Base-by-base conservation (phyloP, 371 early-diverging fungal species). In the Apophysomyces elegans region DNA sequence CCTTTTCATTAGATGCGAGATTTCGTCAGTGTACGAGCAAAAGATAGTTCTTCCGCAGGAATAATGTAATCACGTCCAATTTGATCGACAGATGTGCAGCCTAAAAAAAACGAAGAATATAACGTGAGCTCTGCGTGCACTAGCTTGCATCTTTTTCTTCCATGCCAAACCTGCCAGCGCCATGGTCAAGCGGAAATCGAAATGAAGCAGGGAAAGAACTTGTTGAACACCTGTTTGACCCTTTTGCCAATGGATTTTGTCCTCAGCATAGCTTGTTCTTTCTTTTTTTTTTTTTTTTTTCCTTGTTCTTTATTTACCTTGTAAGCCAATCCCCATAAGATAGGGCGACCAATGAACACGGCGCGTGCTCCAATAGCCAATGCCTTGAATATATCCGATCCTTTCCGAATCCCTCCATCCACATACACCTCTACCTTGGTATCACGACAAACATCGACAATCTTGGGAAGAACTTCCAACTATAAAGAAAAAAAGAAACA, bases 301-400 rank as follows among this genome's bases (percentile, higher is more conserved):
- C 7, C 36, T 59, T 21, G 1, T 38, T 16, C 3, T 26, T 12
- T 58, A 1, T 35, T 58, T 41, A 41, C 75, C 56, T 81, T 68
- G 59, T 81, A 78, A 5, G 79, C 78, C 64, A 87, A 63, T 0
- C 21, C 54, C 54, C 76, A 90, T 32, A 89, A 72, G 44, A 78
- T 67, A 3, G 93, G 92, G 9, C 93, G 73, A 12, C 90, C 92
- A 39, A 91, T 68, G 54, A 90, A 91, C 18, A 93, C 90, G 14
- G 85, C 90, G 2, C 77, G 71, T 0, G 92, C 93, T 12, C 93
- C 92, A 36, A 91, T 65, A 5, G 90, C 91, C 56, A 91, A 65
- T 6, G 91, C 90, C 73, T 92, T 91, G 81, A 89, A 77, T 0
- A 90, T 78, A 62, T 90, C 89, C 5, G 84, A 72, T 37, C 90